Evolutionary conservation across 768 basidiomycete genomes (phyloP).

Genomic region (Erythrobasidium yunnanense): DNA sequence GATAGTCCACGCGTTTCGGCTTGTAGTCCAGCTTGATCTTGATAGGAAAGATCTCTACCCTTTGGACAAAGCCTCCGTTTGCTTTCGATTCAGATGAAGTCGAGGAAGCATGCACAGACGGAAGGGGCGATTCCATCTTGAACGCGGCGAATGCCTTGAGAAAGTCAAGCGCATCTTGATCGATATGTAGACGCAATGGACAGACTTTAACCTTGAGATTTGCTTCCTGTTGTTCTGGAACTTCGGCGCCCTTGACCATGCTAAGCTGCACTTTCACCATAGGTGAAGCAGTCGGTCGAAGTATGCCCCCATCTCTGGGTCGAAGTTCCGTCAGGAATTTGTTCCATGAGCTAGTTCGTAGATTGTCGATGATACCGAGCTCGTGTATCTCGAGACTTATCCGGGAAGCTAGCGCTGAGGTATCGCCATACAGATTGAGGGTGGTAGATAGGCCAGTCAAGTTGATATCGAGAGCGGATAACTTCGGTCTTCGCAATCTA

Average conservation of each 20-base stretch:
- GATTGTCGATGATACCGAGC: constrained; percentile 86
- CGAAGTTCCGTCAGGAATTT: constrained; percentile 84
- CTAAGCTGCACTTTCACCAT: constrained; percentile 83
- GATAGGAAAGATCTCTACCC: constrained; percentile 87
- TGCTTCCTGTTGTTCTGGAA: constrained; percentile 60
- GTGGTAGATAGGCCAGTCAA: constrained; percentile 57
- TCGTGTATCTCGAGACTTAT: constrained; percentile 59
- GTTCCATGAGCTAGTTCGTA: constrained; percentile 96
- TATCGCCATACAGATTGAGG: constrained; percentile 44
- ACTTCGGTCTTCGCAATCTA: constrained; percentile 57
- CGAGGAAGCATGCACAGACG: constrained; percentile 29
- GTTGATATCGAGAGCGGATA: constrained; percentile 72
- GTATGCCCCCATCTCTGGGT: constrained; percentile 71
- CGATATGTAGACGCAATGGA: constrained; percentile 82
- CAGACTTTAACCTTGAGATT: constrained; percentile 79
- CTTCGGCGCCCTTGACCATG: constrained; percentile 55
- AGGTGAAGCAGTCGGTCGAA: constrained; percentile 78
- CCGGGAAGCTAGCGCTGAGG: constrained; percentile 53
- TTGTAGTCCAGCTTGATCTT: constrained; percentile 97
- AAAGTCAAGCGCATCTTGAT: constrained; percentile 97
- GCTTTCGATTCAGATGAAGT: neutral
- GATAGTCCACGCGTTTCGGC: constrained; percentile 88
- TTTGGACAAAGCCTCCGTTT: constrained; percentile 46
- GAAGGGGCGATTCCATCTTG: constrained; percentile 48
- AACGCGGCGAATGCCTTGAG: constrained; percentile 93